Conservation (phyloP, 1,284 basidiomycete genomes). For the Apiotrichum porosum region DNA sequence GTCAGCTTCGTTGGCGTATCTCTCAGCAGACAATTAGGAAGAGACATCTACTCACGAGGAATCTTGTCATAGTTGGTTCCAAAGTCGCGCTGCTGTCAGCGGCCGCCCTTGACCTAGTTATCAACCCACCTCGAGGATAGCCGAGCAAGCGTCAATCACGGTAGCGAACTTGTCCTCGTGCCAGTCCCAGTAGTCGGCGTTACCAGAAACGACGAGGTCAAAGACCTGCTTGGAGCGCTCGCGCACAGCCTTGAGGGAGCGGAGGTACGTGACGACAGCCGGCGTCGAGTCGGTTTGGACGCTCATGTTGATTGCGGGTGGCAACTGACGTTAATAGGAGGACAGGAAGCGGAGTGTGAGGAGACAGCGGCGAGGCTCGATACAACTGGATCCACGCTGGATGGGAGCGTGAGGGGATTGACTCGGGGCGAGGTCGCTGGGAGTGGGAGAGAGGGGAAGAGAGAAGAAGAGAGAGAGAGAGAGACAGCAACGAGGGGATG, state of each 20-base stretch:
- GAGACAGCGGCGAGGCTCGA: too few relatives aligned
- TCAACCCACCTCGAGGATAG: conserved; percentile 66
- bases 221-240: conserved; percentile 76
- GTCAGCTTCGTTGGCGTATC: background rate
- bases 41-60: conserved; percentile 25
- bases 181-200: conserved; percentile 81
- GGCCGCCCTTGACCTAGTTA: conserved; percentile 7
- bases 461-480: too few relatives aligned
- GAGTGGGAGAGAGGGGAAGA: too few relatives aligned
- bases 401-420: too few relatives aligned
- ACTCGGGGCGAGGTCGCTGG: too few relatives aligned
- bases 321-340: background rate
- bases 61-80: conserved; percentile 60
- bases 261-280: conserved; percentile 56
- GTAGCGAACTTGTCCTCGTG: conserved; percentile 66
- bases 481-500: too few relatives aligned
- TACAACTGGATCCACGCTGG: too few relatives aligned
- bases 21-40: background rate
- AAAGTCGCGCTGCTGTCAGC: conserved; percentile 65
- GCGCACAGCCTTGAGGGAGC: conserved; percentile 80
- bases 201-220: conserved; percentile 64
- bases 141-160: conserved; percentile 74
- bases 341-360: background rate
- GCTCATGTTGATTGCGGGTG: background rate
- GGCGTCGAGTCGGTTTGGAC: background rate